Evolutionary conservation across 176 grass and related monocot species (phyloP).

Genomic region (Raddia guianensis): DNA sequence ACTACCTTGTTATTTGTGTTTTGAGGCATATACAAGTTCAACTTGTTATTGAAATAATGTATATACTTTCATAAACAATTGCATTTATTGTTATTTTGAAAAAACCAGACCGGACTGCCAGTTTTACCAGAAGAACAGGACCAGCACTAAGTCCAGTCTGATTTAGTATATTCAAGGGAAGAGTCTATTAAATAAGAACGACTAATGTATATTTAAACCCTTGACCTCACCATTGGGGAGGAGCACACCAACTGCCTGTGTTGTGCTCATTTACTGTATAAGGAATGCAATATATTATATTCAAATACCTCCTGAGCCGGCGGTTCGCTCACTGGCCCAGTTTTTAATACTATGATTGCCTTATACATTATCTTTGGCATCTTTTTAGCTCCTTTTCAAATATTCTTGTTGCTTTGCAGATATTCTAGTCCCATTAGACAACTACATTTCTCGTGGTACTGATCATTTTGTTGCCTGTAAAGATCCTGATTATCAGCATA

Average conservation of each 20-base stretch:
- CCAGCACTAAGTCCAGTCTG: too few relatives aligned
- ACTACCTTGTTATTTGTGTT: background rate
- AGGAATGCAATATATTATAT: background rate
- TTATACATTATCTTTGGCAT: background rate
- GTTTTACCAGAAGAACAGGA: background rate
- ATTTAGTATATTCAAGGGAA: too few relatives aligned
- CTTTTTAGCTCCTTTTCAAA: background rate
- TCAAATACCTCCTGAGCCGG: background rate
- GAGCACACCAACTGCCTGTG: background rate
- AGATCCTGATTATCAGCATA: slow-evolving; percentile 88
- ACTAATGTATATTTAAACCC: background rate
- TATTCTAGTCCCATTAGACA: slow-evolving; percentile 95
- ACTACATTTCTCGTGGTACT: slow-evolving; percentile 81
- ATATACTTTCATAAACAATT: background rate
- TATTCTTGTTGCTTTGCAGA: slow-evolving; percentile 49
- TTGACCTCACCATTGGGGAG: background rate
- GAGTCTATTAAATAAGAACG: background rate
- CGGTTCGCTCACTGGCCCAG: background rate
- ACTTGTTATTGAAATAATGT: background rate
- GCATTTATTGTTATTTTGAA: too few relatives aligned
- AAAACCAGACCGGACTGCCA: too few relatives aligned
- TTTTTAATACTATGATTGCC: background rate
- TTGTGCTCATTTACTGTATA: background rate
- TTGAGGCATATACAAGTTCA: background rate
- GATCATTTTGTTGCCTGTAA: slow-evolving; percentile 80